A percentile compares a stretch with the other conserved stretches of the same genome.
Conservation (phyloP, 805 yeast species). For the Deakozyma indianensis region DNA sequence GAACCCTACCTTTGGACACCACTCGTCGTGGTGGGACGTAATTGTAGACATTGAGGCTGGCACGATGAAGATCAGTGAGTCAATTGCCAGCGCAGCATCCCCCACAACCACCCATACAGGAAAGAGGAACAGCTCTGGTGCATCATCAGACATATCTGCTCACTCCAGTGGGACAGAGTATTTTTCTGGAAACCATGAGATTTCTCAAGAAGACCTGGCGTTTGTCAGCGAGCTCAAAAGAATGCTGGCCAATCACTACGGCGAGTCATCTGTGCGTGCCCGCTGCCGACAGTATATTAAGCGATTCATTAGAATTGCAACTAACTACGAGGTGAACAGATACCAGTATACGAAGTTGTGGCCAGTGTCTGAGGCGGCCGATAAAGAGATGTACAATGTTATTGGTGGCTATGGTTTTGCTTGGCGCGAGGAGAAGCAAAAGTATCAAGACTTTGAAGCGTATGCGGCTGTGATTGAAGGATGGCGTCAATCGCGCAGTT, state of each 20-base stretch:
- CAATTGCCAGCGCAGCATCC: constrained; percentile 4
- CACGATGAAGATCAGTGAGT: constrained; percentile 17
- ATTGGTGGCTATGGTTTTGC: constrained; percentile 19
- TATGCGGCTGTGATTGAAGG: constrained; percentile 17
- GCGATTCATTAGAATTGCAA: constrained; percentile 17
- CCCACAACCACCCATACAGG: neutral
- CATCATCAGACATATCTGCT: neutral
- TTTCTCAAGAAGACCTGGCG: constrained; percentile 9
- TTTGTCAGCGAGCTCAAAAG: constrained; percentile 15
- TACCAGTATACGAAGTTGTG: constrained; percentile 13
- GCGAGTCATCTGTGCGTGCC: constrained; percentile 16
- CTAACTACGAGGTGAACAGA: constrained; percentile 14
- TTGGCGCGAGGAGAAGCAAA: constrained; percentile 16
- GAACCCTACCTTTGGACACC: constrained; percentile 42
- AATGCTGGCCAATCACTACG: constrained; percentile 18
- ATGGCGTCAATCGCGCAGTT: constrained; percentile 17
- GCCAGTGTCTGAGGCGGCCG: constrained; percentile 8
- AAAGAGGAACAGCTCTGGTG: neutral
- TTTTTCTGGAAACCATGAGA: neutral
- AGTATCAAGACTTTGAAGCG: constrained; percentile 10
- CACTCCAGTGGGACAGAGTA: neutral
- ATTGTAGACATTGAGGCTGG: constrained; percentile 37
- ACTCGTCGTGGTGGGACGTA: constrained; percentile 42
- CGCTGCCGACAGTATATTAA: constrained; percentile 15
- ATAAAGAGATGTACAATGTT: constrained; percentile 8